phyloP scores from a whole-genome alignment of 352 stramenopile genomes.

The Pythium inflatum region DNA sequence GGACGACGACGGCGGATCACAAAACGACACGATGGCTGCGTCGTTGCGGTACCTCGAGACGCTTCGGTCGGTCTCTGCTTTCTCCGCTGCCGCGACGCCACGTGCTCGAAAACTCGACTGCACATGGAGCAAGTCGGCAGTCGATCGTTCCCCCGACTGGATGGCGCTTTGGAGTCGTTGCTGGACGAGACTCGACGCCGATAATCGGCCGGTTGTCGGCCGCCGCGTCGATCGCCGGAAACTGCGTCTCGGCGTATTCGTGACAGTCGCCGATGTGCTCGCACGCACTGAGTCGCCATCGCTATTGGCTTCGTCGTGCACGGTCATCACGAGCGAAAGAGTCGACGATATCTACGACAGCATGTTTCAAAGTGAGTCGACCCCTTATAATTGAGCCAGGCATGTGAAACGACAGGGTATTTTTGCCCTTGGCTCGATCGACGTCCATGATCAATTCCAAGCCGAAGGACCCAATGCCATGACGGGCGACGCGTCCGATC shows the following conservation, averaged over 20 bases:
- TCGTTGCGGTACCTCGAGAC: constrained; percentile 59
- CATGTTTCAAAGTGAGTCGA: no score
- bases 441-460: no score
- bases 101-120: constrained; percentile 32
- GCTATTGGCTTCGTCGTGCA: not conserved
- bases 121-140: constrained; percentile 28
- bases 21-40: constrained; percentile 65
- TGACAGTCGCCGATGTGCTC: not conserved
- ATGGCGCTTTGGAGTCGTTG: constrained; percentile 71
- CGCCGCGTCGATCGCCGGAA: constrained; percentile 1
- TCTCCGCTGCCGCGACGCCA: constrained; percentile 23
- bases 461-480: not conserved
- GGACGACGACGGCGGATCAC: constrained; percentile 38
- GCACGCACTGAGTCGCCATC: not conserved
- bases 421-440: no score
- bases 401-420: constrained; percentile 11
- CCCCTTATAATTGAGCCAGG: no score
- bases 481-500: constrained; percentile 3
- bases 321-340: not conserved
- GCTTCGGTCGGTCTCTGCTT: constrained; percentile 32
- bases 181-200: constrained; percentile 61
- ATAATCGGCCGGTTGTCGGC: constrained; percentile 21
- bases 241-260: not conserved
- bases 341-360: not conserved
- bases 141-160: constrained; percentile 50